Conservation (phyloP, 108 stramenopile genomes). For the Bacterosira constricta region DNA sequence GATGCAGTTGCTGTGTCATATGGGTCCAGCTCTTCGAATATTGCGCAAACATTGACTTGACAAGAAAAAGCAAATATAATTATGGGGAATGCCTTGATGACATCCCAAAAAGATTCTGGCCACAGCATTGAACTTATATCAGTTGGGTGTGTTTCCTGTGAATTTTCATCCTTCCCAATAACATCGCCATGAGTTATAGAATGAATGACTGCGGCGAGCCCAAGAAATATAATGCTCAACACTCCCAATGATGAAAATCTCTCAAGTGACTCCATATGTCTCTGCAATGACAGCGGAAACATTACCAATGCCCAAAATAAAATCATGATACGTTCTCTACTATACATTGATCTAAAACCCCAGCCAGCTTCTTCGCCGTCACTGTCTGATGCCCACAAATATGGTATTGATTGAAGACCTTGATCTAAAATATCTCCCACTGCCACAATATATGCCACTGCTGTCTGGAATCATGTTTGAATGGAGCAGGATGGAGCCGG, state of each 20-base stretch:
- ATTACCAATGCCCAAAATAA: slow-evolving; percentile 67
- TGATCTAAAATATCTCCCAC: slow-evolving; percentile 82
- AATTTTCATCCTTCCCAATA: not conserved
- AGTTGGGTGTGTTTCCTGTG: not conserved
- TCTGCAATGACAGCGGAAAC: slow-evolving; percentile 70
- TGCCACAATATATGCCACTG: slow-evolving; percentile 71
- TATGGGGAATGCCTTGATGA: slow-evolving; percentile 79
- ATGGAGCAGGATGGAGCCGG: too few species aligned
- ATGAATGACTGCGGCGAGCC: slow-evolving; percentile 72
- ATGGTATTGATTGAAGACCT: slow-evolving; percentile 24
- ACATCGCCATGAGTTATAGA: slow-evolving; percentile 39
- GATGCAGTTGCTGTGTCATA: not conserved
- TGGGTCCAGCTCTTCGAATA: slow-evolving; percentile 66
- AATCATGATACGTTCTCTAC: slow-evolving; percentile 44
- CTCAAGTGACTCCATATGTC: slow-evolving; percentile 64
- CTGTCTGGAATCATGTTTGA: slow-evolving; percentile 11
- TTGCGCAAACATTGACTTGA: slow-evolving; percentile 83
- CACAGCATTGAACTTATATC: slow-evolving; percentile 43
- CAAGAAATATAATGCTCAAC: slow-evolving; percentile 64
- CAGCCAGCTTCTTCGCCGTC: not conserved
- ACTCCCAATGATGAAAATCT: slow-evolving; percentile 69
- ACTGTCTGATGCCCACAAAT: slow-evolving; percentile 5
- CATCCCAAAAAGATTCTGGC: slow-evolving; percentile 48
- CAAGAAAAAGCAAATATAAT: slow-evolving; percentile 84
- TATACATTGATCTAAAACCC: slow-evolving; percentile 26